Conservation (phyloP, 2,329 filamentous ascomycete genomes). For the Leptodontidium sp. region DNA sequence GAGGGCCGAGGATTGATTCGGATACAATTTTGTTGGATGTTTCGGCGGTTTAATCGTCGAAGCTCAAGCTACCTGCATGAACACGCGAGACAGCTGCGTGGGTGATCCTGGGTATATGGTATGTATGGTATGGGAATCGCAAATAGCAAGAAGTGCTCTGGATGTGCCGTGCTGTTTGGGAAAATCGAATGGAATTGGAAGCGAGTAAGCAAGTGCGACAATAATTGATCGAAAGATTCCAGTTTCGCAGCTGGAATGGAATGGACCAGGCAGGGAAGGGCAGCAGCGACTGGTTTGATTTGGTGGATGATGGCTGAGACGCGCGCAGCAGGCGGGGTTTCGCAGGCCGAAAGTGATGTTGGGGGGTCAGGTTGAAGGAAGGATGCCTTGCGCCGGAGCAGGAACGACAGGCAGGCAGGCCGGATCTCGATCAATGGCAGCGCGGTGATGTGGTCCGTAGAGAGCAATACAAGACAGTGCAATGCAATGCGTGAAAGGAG, state of each 20-base stretch:
- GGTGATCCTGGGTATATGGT: conserved; percentile 18
- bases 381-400: conserved; percentile 24
- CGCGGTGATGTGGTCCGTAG: too few relatives aligned
- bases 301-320: conserved; percentile 26
- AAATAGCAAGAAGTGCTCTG: conserved; percentile 21
- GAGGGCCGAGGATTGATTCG: conserved; percentile 43
- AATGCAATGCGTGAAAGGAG: conserved; percentile 2
- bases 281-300: conserved; percentile 20
- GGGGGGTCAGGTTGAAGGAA: conserved; percentile 27
- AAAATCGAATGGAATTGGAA: conserved; percentile 27
- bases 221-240: conserved; percentile 22
- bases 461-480: neutral
- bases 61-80: conserved; percentile 44
- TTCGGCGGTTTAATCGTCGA: conserved; percentile 30
- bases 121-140: conserved; percentile 2
- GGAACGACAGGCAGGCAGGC: conserved; percentile 10
- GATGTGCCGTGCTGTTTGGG: conserved; percentile 18
- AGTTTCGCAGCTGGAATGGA: conserved; percentile 29
- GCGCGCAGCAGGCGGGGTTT: conserved; percentile 33
- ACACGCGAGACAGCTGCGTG: conserved; percentile 37
- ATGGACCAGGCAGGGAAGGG: conserved; percentile 22
- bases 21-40: conserved; percentile 26
- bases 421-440: neutral
- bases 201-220: conserved; percentile 24
- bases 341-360: conserved; percentile 17